These are phyloP conservation scores for Serendipita sp. DNA, from an alignment of 768 basidiomycete species.

Conservation along the genomic window DNA sequence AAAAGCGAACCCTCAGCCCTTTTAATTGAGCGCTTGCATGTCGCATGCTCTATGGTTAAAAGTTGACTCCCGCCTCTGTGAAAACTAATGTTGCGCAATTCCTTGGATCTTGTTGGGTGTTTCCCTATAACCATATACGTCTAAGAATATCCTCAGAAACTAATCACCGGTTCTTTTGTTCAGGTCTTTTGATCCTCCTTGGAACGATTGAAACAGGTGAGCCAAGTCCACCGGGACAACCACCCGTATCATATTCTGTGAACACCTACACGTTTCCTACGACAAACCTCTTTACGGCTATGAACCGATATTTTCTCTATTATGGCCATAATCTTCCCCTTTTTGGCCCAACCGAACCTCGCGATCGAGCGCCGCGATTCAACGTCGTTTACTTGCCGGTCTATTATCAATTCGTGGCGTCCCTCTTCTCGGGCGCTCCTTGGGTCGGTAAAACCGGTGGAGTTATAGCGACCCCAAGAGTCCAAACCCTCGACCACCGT, in stretches of 20 bases:
- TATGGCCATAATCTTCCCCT: neutral
- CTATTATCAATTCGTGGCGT: neutral
- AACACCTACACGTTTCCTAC: no score
- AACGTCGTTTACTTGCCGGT: no score
- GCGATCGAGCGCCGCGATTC: neutral
- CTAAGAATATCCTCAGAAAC: conserved; percentile 34
- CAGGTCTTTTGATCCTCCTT: conserved; percentile 23
- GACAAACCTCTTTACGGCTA: no score
- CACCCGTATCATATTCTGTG: no score
- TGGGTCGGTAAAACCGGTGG: no score
- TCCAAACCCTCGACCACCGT: no score
- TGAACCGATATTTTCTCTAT: no score
- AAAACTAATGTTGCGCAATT: neutral
- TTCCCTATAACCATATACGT: conserved; percentile 23
- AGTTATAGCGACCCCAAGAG: no score
- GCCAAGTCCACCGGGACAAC: conserved; percentile 13
- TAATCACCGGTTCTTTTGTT: neutral
- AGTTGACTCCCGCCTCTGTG: no score
- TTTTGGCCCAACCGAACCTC: neutral
- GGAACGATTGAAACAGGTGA: conserved; percentile 64
- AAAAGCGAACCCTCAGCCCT: neutral
- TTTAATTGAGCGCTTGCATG: neutral
- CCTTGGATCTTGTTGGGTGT: neutral
- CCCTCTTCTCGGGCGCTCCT: neutral
- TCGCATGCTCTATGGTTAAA: neutral